Evolutionary conservation across 192 early-diverging fungal genomes (phyloP).

Genomic region (Phlyctochytrium bullatum): DNA sequence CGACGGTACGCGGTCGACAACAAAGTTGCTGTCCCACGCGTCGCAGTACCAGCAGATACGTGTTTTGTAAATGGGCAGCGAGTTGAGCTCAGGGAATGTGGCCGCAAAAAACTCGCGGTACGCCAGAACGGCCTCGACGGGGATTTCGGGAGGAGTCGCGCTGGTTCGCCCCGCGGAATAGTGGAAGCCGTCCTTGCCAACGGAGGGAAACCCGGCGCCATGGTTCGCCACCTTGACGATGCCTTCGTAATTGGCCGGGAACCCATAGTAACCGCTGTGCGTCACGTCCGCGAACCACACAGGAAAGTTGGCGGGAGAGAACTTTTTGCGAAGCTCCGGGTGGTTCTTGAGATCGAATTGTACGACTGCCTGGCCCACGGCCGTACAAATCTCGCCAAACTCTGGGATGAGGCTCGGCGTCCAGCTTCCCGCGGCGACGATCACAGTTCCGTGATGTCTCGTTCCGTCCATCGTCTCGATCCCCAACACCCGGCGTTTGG

Average conservation of each 20-base stretch:
- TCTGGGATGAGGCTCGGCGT: constrained; percentile 43
- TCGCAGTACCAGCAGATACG: constrained; percentile 59
- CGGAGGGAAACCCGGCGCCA: constrained; percentile 42
- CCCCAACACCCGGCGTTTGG: constrained; percentile 3
- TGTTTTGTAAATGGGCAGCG: constrained; percentile 31
- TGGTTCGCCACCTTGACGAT: constrained; percentile 50
- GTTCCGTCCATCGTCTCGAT: constrained; percentile 10
- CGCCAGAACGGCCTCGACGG: constrained; percentile 29
- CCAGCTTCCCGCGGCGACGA: constrained; percentile 50
- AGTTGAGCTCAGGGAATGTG: constrained; percentile 37
- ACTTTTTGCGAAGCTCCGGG: constrained; percentile 2
- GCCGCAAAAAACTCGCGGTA: constrained; percentile 38
- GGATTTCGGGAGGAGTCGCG: constrained; percentile 27
- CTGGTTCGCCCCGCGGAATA: constrained; percentile 6
- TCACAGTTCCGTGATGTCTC: constrained; percentile 3
- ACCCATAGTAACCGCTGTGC: constrained; percentile 48
- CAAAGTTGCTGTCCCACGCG: constrained; percentile 52
- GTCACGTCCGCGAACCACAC: constrained; percentile 55
- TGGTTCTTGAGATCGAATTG: constrained; percentile 40
- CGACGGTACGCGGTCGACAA: constrained; percentile 42
- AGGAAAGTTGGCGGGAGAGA: constrained; percentile 29
- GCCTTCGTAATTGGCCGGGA: constrained; percentile 38
- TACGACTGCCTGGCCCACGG: constrained; percentile 53
- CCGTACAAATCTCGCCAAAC: constrained; percentile 29
- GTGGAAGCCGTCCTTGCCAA: constrained; percentile 3